phyloP scores from a whole-genome alignment of 2,329 filamentous ascomycete species.

The Calonectria hawksworthii region DNA sequence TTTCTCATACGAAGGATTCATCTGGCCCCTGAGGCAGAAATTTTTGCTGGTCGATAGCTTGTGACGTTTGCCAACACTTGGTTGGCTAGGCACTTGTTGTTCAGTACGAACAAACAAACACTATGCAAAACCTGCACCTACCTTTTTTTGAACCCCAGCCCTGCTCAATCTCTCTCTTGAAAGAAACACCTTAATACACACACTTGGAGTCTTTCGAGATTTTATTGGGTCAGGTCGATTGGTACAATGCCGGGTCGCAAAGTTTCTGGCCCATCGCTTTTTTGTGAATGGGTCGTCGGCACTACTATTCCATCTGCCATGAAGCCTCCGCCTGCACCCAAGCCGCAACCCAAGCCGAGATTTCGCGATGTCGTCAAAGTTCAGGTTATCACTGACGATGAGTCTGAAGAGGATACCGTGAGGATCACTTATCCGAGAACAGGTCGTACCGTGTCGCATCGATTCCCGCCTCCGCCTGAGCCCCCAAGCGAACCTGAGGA shows the following conservation, averaged over 20 bases:
- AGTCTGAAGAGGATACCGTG: slow-evolving; percentile 63
- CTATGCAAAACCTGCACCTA: neutral
- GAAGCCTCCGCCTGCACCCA: slow-evolving; percentile 43
- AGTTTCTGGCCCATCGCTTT: slow-evolving; percentile 39
- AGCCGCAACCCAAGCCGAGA: slow-evolving; percentile 30
- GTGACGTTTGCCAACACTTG: neutral
- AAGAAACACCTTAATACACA: neutral
- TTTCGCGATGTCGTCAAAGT: slow-evolving; percentile 54
- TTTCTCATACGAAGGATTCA: neutral
- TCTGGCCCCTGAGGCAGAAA: neutral
- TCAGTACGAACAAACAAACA: neutral
- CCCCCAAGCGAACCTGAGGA: neutral
- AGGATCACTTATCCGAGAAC: slow-evolving; percentile 63
- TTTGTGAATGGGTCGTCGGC: slow-evolving; percentile 60
- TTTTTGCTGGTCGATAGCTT: neutral
- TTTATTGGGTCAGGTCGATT: neutral
- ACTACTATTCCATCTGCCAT: slow-evolving; percentile 51
- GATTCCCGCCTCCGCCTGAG: neutral
- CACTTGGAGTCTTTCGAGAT: too few relatives aligned
- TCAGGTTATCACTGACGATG: slow-evolving; percentile 65
- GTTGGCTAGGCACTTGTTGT: too few relatives aligned
- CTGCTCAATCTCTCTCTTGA: neutral
- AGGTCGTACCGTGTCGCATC: slow-evolving; percentile 23
- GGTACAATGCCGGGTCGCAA: slow-evolving; percentile 37
- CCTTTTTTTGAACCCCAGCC: neutral